Percentiles rank a stretch among this genome's conserved stretches.
phyloP scores from a whole-genome alignment of 2,329 filamentous ascomycete genomes.

The Beauveria asiatica region DNA sequence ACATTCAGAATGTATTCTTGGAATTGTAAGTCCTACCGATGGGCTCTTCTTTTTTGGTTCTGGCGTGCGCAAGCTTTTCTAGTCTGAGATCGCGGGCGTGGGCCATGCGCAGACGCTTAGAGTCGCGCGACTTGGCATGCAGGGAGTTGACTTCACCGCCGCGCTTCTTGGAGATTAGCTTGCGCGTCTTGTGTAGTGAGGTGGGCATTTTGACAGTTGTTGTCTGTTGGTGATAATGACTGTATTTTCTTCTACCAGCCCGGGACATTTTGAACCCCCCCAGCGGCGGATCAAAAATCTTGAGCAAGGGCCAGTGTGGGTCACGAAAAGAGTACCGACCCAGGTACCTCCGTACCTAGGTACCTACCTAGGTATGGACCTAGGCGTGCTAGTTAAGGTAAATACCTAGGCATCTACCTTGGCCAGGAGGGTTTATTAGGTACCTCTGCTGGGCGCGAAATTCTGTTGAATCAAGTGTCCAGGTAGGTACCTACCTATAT shows the following conservation, averaged over 20 bases:
- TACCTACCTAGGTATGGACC: too few relatives aligned
- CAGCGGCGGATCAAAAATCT: neutral
- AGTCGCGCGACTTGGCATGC: slow-evolving; percentile 84
- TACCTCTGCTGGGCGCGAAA: too few relatives aligned
- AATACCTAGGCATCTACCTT: too few relatives aligned
- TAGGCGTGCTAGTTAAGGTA: too few relatives aligned
- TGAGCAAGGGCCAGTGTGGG: too few relatives aligned
- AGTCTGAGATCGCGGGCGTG: slow-evolving; percentile 75
- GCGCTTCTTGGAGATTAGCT: slow-evolving; percentile 84
- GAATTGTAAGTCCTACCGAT: slow-evolving; percentile 44
- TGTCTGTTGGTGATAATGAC: neutral
- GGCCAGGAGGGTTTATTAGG: too few relatives aligned
- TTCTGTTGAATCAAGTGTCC: too few relatives aligned
- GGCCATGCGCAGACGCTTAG: slow-evolving; percentile 70
- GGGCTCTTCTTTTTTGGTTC: slow-evolving; percentile 65
- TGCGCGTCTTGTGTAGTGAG: slow-evolving; percentile 73
- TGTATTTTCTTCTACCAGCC: neutral
- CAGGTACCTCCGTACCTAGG: too few relatives aligned
- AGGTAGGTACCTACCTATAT: too few relatives aligned
- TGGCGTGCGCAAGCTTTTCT: slow-evolving; percentile 58
- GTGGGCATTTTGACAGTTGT: slow-evolving; percentile 55
- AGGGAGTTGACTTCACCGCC: slow-evolving; percentile 63
- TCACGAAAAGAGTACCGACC: too few relatives aligned
- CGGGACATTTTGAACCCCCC: neutral
- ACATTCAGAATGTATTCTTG: neutral